Base-by-base conservation (phyloP, 2,329 filamentous ascomycete genomes). In the Nigrospora sphaerica region DNA sequence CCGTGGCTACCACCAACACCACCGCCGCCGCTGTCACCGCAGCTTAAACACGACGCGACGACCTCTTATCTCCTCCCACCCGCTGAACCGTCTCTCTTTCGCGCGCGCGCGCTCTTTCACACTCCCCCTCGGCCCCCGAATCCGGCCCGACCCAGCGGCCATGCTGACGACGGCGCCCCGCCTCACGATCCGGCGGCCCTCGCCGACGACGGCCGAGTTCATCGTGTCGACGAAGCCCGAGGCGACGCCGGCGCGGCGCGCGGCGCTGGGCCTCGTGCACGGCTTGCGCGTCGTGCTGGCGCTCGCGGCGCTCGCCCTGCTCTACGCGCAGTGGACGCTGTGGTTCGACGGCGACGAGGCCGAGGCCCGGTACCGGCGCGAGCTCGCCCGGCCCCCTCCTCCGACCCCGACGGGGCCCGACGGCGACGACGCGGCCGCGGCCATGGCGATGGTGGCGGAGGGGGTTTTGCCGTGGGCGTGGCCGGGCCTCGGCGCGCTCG, bases 131-230 rank as follows among this genome's bases (percentile, higher is more conserved):
- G 4, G 23, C 23, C 10, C 23, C 10, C 23, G 23, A 28, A 7
- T 12, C 12, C 12, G 6, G 17, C n/a, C 38, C 28, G 36, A 42
- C 36, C 23, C 13, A 12, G 12, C 36, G 49, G 62, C 54, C 43
- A 87, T 88, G 84, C 74, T 86, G 53, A 78, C 77, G 37, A 78
- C 74, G 17, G 58, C 71, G 1, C 78, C 81, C 11, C 76, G 76
- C 55, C 79, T 88, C 43, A 75, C 72, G 56, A 77, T 77, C 50
- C 76, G 81, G 53, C 78, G 81, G 18, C 86, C 88, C 42, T 91
- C 93, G 19, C 85, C 88, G 40, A 95, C 90, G 3, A 95, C 93
- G n/a, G 83, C 88, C 62, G 86, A 88, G 54, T 97, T 92, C 74
- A 95, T 86, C 31, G 88, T 96, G 46, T 93, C 91, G 33, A 96